Base-by-base conservation (phyloP, 2,329 filamentous ascomycete species). In the Fonsecaea nubica region DNA sequence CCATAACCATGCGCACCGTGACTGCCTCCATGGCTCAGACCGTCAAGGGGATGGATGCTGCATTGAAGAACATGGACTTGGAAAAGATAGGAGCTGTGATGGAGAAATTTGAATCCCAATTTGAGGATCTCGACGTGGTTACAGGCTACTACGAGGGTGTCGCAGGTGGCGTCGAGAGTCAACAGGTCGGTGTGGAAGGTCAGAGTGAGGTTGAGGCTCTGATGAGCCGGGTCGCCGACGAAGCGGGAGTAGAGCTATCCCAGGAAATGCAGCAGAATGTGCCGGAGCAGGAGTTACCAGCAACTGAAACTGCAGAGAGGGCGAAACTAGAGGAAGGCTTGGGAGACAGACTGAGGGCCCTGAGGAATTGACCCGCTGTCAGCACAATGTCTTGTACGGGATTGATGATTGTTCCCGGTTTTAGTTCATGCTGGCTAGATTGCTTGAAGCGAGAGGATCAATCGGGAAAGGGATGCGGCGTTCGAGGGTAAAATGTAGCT, bases 131-230 rank as follows among this genome's bases (percentile, higher is more conserved):
- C 0, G 81, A 84, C 72, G 81, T 84, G 52, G 80, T 81, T 54
- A 81, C 78, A 10, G 85, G 89, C 72, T 92, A 93, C 79, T 95
- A 95, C 79, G 92, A 94, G 78, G 90, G 90, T 42, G 96, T 92
- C 77, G 91, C 79, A 74, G 90, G 82, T 76, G 91, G 83, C 77
- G 72, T 74, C 1, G 72, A 74, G 63, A 72, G 68, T 38, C 72
- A 74, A 60, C 72, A 73, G 55, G 69, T 74, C 13, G 72, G 72
- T 2, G 72, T 71, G 2, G 93, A 81, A 80, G 91, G 82, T 79
- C 87, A 96, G 76, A 92, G 96, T 72, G 92, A 93, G 72, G 92
- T 96, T 1, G 92, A 96, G 77, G 89, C 92, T 72, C 81, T 96
- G 69, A 90, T 96, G 80, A 90, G 87, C 70, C 91, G 96, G 80